Percentiles rank a stretch among this genome's conserved stretches.
These are phyloP conservation scores for Aegilops bicornis DNA, from an alignment of 176 grass and related monocot species.

Conservation along the genomic window DNA sequence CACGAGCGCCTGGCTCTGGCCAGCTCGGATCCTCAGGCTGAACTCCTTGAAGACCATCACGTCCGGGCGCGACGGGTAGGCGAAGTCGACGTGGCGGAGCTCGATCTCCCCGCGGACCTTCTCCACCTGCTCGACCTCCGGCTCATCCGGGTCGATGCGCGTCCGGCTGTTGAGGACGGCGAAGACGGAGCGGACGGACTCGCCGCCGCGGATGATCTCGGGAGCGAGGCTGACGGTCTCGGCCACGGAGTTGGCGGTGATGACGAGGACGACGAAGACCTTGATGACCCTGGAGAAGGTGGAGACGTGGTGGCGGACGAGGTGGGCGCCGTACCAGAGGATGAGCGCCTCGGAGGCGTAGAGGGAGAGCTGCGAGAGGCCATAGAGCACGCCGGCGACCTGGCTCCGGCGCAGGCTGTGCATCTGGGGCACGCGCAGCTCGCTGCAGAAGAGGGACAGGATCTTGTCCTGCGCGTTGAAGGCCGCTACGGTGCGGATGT, in stretches of 20 bases:
- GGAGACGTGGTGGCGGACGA: slow-evolving; percentile 63
- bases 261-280: slow-evolving; percentile 90
- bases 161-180: slow-evolving; percentile 65
- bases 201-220: slow-evolving; percentile 85
- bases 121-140: slow-evolving; percentile 55
- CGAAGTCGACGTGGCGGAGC: slow-evolving; percentile 73
- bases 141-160: slow-evolving; percentile 69
- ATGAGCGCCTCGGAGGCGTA: slow-evolving; percentile 85
- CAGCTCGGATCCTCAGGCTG: slow-evolving; percentile 56
- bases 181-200: slow-evolving; percentile 84
- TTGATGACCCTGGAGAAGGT: slow-evolving; percentile 97
- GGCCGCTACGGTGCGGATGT: slow-evolving; percentile 85
- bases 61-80: slow-evolving; percentile 72
- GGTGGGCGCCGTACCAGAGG: slow-evolving; percentile 82
- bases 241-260: slow-evolving; percentile 89
- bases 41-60: slow-evolving; percentile 80
- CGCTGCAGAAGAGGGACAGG: slow-evolving; percentile 68
- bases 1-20: slow-evolving; percentile 69
- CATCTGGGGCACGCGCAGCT: slow-evolving; percentile 66
- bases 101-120: slow-evolving; percentile 70
- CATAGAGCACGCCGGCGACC: slow-evolving; percentile 60
- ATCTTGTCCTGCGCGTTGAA: slow-evolving; percentile 96
- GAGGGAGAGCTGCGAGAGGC: slow-evolving; percentile 68
- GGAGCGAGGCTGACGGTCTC: slow-evolving; percentile 86
- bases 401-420: slow-evolving; percentile 83